Conservation (phyloP, 495 filamentous ascomycete species). For the Aspergillus affinis region DNA sequence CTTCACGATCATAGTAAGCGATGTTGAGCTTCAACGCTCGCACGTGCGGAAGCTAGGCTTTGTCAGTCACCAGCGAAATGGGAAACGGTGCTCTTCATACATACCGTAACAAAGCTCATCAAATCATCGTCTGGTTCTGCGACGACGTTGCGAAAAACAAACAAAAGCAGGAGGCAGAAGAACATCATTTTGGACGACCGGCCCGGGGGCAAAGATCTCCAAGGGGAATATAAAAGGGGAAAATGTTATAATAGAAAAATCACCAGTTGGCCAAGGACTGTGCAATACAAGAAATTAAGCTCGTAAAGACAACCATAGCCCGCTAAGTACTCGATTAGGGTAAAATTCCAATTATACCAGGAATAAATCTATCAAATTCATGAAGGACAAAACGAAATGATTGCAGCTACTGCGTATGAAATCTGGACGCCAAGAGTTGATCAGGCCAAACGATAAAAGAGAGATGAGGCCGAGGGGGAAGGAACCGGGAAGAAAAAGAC, state of each 20-base stretch:
- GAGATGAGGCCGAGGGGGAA: not conserved
- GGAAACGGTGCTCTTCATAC: slow-evolving; percentile 4
- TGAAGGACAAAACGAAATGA: not conserved
- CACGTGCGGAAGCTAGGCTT: slow-evolving; percentile 25
- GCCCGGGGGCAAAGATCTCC: slow-evolving; percentile 30
- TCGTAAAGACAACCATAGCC: not conserved
- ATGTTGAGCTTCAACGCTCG: slow-evolving; percentile 28
- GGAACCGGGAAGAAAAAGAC: slow-evolving; percentile 1
- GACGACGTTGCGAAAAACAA: slow-evolving; percentile 25
- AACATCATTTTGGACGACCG: slow-evolving; percentile 37
- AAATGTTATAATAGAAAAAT: slow-evolving; percentile 3
- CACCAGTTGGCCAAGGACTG: not conserved
- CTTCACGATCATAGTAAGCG: slow-evolving; percentile 22
- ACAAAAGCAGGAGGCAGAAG: slow-evolving; percentile 28
- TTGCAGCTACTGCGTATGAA: not conserved
- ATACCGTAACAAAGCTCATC: slow-evolving; percentile 43
- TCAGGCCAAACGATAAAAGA: too few species aligned
- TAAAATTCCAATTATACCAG: not conserved
- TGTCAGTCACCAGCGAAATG: slow-evolving; percentile 8
- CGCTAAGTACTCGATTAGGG: not conserved
- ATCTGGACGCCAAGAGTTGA: not conserved
- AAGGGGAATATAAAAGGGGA: slow-evolving; percentile 13
- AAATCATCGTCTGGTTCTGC: slow-evolving; percentile 38
- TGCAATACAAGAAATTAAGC: not conserved
- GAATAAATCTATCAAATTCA: not conserved